Evolutionary conservation across 139 green algal genomes (phyloP).

Genomic region (Chlorella vulgaris): DNA sequence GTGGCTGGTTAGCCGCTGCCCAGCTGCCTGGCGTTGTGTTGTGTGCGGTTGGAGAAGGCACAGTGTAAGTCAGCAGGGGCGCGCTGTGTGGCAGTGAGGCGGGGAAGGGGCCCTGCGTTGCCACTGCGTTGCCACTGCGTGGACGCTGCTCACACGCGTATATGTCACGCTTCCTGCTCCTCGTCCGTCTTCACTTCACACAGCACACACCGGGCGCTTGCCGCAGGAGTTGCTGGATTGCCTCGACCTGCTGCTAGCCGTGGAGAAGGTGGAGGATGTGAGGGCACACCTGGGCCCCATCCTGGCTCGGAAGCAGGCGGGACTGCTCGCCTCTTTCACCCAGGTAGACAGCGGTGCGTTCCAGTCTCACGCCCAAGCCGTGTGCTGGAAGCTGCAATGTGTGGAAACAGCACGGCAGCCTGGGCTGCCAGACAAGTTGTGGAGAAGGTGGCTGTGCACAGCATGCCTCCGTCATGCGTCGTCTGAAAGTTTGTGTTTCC

Average conservation of each 20-base stretch:
- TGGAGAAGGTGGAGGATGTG: constrained; percentile 75
- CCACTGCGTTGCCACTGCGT: no score
- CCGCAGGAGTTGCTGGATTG: constrained; percentile 85
- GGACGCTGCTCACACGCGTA: neutral
- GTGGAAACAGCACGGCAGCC: neutral
- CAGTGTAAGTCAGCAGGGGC: no score
- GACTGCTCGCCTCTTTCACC: constrained; percentile 21
- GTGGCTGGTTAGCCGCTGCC: no score
- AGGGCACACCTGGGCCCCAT: constrained; percentile 51
- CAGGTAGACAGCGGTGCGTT: constrained; percentile 23
- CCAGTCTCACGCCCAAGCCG: no score
- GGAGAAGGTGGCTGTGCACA: neutral
- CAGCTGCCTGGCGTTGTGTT: no score
- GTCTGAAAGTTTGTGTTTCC: neutral
- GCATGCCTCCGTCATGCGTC: no score
- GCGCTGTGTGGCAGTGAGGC: no score
- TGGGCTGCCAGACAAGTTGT: neutral
- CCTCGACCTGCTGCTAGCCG: constrained; percentile 75
- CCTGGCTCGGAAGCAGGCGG: constrained; percentile 35
- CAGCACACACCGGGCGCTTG: neutral
- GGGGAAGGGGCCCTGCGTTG: no score
- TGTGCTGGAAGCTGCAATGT: neutral
- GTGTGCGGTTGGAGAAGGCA: no score
- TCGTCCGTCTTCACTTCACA: neutral
- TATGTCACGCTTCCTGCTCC: neutral